Percentiles rank a stretch among this genome's conserved stretches.
These are phyloP conservation scores for Vitis riparia DNA, from an alignment of 164 flowering plant genomes.

Conservation along the genomic window DNA sequence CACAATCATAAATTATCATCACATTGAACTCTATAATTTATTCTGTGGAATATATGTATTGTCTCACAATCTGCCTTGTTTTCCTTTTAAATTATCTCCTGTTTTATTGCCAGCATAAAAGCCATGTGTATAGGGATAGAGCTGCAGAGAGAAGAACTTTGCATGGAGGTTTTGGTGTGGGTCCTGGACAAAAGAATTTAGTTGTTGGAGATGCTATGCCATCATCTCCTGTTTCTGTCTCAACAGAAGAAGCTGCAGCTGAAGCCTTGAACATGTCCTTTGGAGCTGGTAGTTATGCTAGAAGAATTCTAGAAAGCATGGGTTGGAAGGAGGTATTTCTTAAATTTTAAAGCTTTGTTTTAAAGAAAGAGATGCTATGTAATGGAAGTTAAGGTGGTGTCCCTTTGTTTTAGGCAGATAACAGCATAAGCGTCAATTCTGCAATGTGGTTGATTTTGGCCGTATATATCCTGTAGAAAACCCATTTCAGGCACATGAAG, in stretches of 20 bases:
- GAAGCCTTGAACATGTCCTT: conserved; percentile 78
- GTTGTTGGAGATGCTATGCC: conserved; percentile 17
- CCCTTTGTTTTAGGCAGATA: too few species aligned
- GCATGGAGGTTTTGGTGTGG: conserved; percentile 88
- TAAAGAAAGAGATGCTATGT: background rate
- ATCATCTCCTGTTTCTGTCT: conserved; percentile 30
- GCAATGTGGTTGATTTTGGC: too few species aligned
- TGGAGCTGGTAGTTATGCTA: conserved; percentile 86
- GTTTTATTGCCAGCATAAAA: conserved; percentile 34
- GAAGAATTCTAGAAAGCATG: conserved; percentile 78
- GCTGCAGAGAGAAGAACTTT: conserved; percentile 94
- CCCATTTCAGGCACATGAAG: too few species aligned
- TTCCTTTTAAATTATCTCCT: background rate
- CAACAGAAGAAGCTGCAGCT: conserved; percentile 58
- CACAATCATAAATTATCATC: background rate
- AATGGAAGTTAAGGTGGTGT: background rate
- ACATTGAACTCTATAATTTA: too few species aligned
- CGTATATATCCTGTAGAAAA: too few species aligned
- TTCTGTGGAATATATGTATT: background rate
- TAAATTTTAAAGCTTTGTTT: background rate
- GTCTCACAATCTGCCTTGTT: background rate
- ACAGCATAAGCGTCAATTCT: too few species aligned
- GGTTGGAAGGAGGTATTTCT: conserved; percentile 96
- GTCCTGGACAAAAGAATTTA: conserved; percentile 80
- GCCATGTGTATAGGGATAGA: conserved; percentile 63